These are phyloP conservation scores for Plantago coronopus DNA, from an alignment of 305 asterid species.

Conservation along the genomic window DNA sequence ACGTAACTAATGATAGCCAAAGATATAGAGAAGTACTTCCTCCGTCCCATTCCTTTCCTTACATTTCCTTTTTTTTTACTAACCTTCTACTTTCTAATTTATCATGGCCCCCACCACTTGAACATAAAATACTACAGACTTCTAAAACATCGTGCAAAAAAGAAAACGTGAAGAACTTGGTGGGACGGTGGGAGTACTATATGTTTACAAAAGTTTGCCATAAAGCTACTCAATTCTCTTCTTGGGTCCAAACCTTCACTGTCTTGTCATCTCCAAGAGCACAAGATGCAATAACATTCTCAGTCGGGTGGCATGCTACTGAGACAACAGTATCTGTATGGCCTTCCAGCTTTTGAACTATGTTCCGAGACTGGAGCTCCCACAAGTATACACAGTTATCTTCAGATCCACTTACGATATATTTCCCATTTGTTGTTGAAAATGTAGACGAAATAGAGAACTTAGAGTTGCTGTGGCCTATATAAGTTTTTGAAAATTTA, in stretches of 20 bases:
- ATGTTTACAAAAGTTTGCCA: slow-evolving; percentile 1
- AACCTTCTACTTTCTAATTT: too few species aligned
- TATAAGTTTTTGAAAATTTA: slow-evolving; percentile 82
- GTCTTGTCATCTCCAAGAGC: slow-evolving; percentile 84
- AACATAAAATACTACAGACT: too few species aligned
- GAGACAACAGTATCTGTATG: slow-evolving; percentile 76
- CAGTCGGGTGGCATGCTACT: slow-evolving; percentile 77
- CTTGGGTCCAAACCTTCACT: slow-evolving; percentile 77
- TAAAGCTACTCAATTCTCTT: slow-evolving; percentile 36
- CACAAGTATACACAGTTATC: slow-evolving; percentile 74
- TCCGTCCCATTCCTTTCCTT: too few species aligned
- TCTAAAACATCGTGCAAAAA: too few species aligned
- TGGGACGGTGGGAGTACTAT: too few species aligned
- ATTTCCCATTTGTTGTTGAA: slow-evolving; percentile 84
- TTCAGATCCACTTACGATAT: slow-evolving; percentile 92
- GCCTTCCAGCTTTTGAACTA: slow-evolving; percentile 94
- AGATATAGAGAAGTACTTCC: too few species aligned
- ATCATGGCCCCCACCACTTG: too few species aligned
- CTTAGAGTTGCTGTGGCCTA: slow-evolving; percentile 77
- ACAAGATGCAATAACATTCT: slow-evolving; percentile 77
- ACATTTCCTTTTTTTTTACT: too few species aligned
- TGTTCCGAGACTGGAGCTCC: slow-evolving; percentile 89
- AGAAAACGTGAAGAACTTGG: too few species aligned
- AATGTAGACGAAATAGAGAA: slow-evolving; percentile 76
- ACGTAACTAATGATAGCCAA: background rate